phyloP scores from a whole-genome alignment of 225 moss, liverwort and hornwort species.

The Takakia lepidozioides region DNA sequence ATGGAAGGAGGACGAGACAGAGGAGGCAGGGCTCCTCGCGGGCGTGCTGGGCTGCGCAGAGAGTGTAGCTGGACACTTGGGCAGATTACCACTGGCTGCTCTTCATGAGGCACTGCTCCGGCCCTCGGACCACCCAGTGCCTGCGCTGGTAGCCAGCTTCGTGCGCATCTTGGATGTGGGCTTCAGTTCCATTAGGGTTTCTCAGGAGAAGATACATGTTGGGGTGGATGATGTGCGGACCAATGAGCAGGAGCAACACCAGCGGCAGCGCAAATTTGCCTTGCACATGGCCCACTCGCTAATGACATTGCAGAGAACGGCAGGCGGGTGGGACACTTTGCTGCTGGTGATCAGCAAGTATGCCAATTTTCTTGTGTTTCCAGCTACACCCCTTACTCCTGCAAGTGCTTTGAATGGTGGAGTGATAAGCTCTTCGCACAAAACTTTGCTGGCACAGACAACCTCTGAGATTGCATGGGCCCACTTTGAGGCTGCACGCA shows the following conservation, averaged over 20 bases:
- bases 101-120: conserved; percentile 79
- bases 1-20: conserved; percentile 50
- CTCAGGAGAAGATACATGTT: conserved; percentile 47
- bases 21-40: conserved; percentile 46
- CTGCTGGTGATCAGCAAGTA: conserved; percentile 67
- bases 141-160: conserved; percentile 48
- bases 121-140: conserved; percentile 49
- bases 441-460: conserved; percentile 70
- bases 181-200: conserved; percentile 39
- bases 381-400: conserved; percentile 27
- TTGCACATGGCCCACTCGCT: conserved; percentile 49
- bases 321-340: conserved; percentile 73
- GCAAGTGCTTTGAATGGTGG: conserved; percentile 19
- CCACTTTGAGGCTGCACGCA: conserved; percentile 73
- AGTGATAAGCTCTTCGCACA: conserved; percentile 40
- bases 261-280: conserved; percentile 74
- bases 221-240: conserved; percentile 86
- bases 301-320: conserved; percentile 44
- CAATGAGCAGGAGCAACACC: conserved; percentile 65
- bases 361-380: conserved; percentile 40
- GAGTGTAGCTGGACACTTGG: conserved; percentile 54
- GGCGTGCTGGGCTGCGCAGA: conserved; percentile 58
- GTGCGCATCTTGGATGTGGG: conserved; percentile 71
- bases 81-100: conserved; percentile 68
- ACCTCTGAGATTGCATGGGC: conserved; percentile 73